Percentiles rank a stretch among this genome's conserved stretches.
Evolutionary conservation across 108 stramenopile species (phyloP).

Genomic region (Discostella pseudostelligera): DNA sequence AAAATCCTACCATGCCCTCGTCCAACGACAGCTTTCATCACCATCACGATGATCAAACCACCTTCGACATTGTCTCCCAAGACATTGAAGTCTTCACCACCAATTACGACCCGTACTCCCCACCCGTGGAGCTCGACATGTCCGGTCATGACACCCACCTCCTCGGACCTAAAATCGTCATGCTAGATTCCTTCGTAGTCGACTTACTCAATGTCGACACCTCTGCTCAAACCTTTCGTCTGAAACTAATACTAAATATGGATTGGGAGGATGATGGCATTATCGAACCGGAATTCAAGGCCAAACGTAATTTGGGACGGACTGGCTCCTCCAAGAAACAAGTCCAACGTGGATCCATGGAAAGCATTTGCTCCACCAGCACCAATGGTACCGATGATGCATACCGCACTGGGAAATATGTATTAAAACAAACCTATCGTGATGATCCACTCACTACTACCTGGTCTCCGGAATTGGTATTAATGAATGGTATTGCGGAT

Average conservation of each 20-base stretch:
- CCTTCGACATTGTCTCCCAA: too few species aligned
- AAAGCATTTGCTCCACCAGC: neutral
- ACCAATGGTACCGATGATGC: neutral
- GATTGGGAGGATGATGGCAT: slow-evolving; percentile 50
- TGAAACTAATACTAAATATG: slow-evolving; percentile 32
- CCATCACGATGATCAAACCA: too few species aligned
- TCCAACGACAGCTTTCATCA: too few species aligned
- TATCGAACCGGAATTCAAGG: slow-evolving; percentile 35
- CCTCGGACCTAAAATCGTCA: slow-evolving; percentile 31
- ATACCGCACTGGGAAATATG: slow-evolving; percentile 35
- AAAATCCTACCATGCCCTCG: too few species aligned
- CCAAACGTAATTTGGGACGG: slow-evolving; percentile 21
- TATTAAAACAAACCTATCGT: slow-evolving; percentile 8
- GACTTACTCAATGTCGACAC: slow-evolving; percentile 40
- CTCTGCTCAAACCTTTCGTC: slow-evolving; percentile 28
- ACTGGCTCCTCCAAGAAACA: neutral
- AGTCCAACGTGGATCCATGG: neutral
- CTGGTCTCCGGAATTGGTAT: slow-evolving; percentile 40
- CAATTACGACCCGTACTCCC: slow-evolving; percentile 11
- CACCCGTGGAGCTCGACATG: slow-evolving; percentile 38
- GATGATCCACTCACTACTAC: slow-evolving; percentile 24
- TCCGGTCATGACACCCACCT: slow-evolving; percentile 37
- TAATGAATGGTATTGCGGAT: slow-evolving; percentile 34
- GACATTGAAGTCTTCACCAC: slow-evolving; percentile 15
- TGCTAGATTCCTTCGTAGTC: slow-evolving; percentile 35